Conservation (phyloP, 2,329 filamentous ascomycete species). For the Dothideomycetes sp. region DNA sequence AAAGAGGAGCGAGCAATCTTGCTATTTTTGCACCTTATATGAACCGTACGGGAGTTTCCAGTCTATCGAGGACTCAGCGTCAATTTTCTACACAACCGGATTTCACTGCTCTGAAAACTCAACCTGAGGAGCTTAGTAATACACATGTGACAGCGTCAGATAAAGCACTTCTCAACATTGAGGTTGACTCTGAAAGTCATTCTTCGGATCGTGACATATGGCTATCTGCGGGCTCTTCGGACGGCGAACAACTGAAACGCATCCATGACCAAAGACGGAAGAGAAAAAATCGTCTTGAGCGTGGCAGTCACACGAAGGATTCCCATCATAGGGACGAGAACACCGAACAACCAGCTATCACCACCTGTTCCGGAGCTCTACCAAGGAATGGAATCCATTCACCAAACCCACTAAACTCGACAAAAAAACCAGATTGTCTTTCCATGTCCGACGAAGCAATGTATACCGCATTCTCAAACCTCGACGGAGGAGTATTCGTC, state of each 20-base stretch:
- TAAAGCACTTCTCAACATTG: neutral
- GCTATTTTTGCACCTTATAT: slow-evolving; percentile 12
- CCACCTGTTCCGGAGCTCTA: neutral
- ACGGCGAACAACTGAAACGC: neutral
- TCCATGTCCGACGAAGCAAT: slow-evolving; percentile 11
- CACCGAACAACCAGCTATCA: too few species aligned
- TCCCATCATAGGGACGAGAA: too few species aligned
- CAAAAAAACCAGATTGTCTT: slow-evolving; percentile 1
- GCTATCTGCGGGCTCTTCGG: slow-evolving; percentile 4
- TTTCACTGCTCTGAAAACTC: neutral
- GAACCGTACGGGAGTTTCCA: slow-evolving; percentile 13
- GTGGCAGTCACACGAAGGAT: too few species aligned
- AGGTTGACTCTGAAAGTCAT: slow-evolving; percentile 4
- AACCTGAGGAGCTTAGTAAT: neutral
- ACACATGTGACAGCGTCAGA: neutral
- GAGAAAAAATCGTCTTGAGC: neutral
- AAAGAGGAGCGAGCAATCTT: neutral
- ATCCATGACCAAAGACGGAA: neutral
- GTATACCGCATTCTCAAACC: slow-evolving; percentile 7
- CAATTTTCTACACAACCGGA: neutral
- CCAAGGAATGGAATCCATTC: neutral
- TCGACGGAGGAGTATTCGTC: slow-evolving; percentile 7
- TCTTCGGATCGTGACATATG: slow-evolving; percentile 13
- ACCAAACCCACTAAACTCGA: neutral
- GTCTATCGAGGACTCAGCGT: slow-evolving; percentile 4